Evolutionary conservation across 441 rosid genomes (phyloP), one percentile per base, ranked within the genome.

Genomic region (Melastoma candidum): DNA sequence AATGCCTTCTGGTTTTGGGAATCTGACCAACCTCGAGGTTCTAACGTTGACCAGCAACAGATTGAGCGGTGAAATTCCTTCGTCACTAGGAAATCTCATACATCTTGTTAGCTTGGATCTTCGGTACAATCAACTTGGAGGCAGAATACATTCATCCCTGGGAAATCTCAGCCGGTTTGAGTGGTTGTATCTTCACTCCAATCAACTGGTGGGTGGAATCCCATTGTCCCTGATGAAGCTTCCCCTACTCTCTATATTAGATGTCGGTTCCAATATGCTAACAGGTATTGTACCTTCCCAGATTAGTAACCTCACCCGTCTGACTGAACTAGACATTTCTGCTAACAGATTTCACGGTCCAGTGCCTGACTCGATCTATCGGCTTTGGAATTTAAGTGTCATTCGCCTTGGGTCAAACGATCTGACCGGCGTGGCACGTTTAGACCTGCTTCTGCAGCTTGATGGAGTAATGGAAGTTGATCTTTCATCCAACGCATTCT

Each of bases 371-470:
- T 51, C 54, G n/a, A 26, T 49, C 39, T 14, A 26, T 24, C 25
- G 7, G 0, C 53, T 49, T 22, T 0, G 2, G 0, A 0, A 49
- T 0, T 39, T 49, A 1, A 0, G 0, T 1, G 12, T 1, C 0
- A 11, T 49, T 11, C 5, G 0, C 2, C 53, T 49, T 49, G 1
- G 3, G 0, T 11, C 6, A 0, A 49, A 49, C 27, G 13, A 25
- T 24, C 0, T 49, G 0, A 49, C 13, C n/a, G 36, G 9, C 50
- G 44, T 0, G 56, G 44, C n/a, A 45, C 14, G 14, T 11, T 45
- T 59, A 49, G 39, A 49, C 11, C n/a, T 22, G 45, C 41, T 58
- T 49, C 44, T 43, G 2, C 29, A 49, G 36, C 1, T 48, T 5
- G 1, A 49, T 4, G 25, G 7, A 6, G 11, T 58, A 1, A 0